Conservation (phyloP, 768 basidiomycete species). For the Xerocomellus chrysenteron region DNA sequence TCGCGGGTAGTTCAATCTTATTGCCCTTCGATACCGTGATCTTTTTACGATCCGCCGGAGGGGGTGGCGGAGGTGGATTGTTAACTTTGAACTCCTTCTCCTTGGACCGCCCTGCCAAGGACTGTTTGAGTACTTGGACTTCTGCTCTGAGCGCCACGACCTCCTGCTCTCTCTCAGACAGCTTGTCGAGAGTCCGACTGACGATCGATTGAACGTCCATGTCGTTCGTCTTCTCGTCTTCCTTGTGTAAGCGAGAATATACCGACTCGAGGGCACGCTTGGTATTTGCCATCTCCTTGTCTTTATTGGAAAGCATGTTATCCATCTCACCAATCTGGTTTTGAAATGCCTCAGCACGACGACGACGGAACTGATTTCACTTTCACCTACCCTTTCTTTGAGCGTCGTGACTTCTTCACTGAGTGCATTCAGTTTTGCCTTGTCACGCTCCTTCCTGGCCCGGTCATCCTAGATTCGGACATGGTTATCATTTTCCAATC, state of each 20-base stretch:
- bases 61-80: slow-evolving; percentile 64
- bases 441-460: slow-evolving; percentile 72
- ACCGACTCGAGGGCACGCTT: slow-evolving; percentile 88
- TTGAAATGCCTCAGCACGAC: not conserved
- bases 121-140: slow-evolving; percentile 49
- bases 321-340: slow-evolving; percentile 57
- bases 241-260: slow-evolving; percentile 70
- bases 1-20: slow-evolving; percentile 4
- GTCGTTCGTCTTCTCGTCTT: slow-evolving; percentile 45
- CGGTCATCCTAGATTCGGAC: slow-evolving; percentile 58
- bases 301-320: slow-evolving; percentile 45
- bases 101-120: slow-evolving; percentile 49
- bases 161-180: slow-evolving; percentile 68
- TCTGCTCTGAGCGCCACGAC: slow-evolving; percentile 52
- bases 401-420: slow-evolving; percentile 73
- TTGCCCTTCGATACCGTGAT: slow-evolving; percentile 5
- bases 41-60: slow-evolving; percentile 30
- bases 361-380: not conserved
- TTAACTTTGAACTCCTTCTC: slow-evolving; percentile 74
- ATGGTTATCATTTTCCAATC: not conserved
- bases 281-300: slow-evolving; percentile 74
- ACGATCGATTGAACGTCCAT: slow-evolving; percentile 71
- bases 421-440: slow-evolving; percentile 66
- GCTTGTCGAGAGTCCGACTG: slow-evolving; percentile 63
- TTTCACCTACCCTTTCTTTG: slow-evolving; percentile 58